Evolutionary conservation across 768 basidiomycete genomes (phyloP), one percentile per base, ranked within the genome.

Genomic region (Naganishia onofrii): DNA sequence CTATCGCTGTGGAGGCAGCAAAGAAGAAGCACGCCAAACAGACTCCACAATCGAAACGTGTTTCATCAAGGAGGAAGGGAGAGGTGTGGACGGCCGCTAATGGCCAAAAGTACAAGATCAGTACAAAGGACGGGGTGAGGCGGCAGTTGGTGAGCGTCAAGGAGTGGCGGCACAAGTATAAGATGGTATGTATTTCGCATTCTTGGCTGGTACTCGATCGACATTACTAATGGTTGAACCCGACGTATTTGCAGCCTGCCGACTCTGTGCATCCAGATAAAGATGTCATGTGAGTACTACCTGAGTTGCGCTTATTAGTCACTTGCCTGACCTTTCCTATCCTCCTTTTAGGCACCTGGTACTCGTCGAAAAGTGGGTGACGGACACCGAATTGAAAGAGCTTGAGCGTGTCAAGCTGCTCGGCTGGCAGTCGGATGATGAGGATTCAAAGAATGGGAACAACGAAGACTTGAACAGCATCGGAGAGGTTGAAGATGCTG

Each of bases 341-440:
- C 19, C 5, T 63, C 21, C 21, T 23, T 3, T 10, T 29, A 63
- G 60, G 60, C 60, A 63, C 38, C 60, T 19, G 0, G 60, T 63
- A 26, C 38, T 63, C 7, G 60, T 63, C 23, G 38, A 63, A n/a
- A 63, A 44, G 42, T 63, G 60, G 60, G 38, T 63, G 12, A 58
- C 57, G 2, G 57, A 4, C 4, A 34, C 31, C 3, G 57, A 58
- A 34, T 3, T 42, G 3, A 10, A n/a, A 1, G 38, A 63, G 8
- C 15, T 44, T 38, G 38, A 42, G 5, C 36, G 60, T 17, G 23
- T 38, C 21, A 58, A 34, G 57, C 29, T 63, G n/a, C 28, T 63
- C 15, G 60, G 38, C 15, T 63, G 38, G 38, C 60, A 63, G 17
- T 38, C 21, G 38, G 60, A 63, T 15, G 60, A 63, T 17, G 34